These are phyloP conservation scores for Neostapfia colusana DNA, from an alignment of 176 grass and related monocot genomes.

Conservation along the genomic window DNA sequence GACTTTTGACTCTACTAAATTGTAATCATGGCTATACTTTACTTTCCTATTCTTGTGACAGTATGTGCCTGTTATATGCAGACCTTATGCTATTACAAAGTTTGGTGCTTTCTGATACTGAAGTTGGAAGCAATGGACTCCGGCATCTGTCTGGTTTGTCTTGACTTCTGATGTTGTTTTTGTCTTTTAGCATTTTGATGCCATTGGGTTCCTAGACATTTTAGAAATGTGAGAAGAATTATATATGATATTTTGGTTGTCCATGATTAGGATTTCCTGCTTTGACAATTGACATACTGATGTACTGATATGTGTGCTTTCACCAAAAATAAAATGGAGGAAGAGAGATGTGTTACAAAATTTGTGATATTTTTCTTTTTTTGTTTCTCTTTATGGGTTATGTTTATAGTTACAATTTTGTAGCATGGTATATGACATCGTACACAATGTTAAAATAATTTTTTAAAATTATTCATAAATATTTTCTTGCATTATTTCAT, in stretches of 20 bases:
- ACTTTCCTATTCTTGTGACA: conserved; percentile 6
- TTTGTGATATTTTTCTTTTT: too few relatives aligned
- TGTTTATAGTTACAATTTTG: too few relatives aligned
- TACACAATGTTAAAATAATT: too few relatives aligned
- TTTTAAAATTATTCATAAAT: too few relatives aligned
- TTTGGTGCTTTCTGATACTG: conserved; percentile 86
- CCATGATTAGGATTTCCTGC: not conserved
- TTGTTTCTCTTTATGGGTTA: too few relatives aligned
- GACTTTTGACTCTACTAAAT: not conserved
- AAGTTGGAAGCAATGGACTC: conserved; percentile 75
- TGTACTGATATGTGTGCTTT: conserved; percentile 6
- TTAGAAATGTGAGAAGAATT: conserved; percentile 6
- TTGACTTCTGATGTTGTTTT: not conserved
- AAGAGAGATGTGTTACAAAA: not conserved
- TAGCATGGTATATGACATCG: too few relatives aligned
- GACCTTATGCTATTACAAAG: conserved; percentile 71
- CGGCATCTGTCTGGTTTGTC: conserved; percentile 74
- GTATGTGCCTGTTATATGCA: conserved; percentile 38
- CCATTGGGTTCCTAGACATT: not conserved
- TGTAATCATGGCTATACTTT: not conserved
- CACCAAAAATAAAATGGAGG: not conserved
- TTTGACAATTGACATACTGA: not conserved
- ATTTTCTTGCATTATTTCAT: too few relatives aligned
- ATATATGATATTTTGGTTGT: not conserved
- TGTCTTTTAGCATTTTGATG: not conserved